Evolutionary conservation across 2,329 filamentous ascomycete genomes (phyloP).

Genomic region (Pyrenochaeta sp.): DNA sequence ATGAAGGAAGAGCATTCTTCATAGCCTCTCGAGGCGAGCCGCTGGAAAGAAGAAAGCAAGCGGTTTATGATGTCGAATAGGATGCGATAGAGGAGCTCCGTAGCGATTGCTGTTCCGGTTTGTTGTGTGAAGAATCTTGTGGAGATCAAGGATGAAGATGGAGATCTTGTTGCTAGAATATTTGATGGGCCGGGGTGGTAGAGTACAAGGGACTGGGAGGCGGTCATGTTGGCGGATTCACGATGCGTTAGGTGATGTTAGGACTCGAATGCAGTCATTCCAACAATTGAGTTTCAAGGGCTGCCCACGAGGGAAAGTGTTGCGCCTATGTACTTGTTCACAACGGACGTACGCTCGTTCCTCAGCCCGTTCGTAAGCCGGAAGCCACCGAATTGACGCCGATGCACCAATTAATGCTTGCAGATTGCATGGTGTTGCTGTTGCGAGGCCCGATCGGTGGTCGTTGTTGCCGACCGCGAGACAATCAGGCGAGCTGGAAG

Average conservation of each 20-base stretch:
- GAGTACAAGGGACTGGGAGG: slow-evolving; percentile 21
- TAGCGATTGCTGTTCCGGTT: slow-evolving; percentile 38
- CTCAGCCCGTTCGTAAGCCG: not conserved
- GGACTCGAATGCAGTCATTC: not conserved
- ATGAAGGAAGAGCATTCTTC: slow-evolving; percentile 36
- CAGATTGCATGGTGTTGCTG: not conserved
- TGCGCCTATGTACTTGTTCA: not conserved
- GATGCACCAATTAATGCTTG: slow-evolving; percentile 13
- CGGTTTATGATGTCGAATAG: slow-evolving; percentile 41
- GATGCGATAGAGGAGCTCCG: slow-evolving; percentile 42
- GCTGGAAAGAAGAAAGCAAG: slow-evolving; percentile 31
- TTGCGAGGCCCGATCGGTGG: slow-evolving; percentile 12
- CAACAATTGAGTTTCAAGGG: not conserved
- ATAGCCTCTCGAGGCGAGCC: slow-evolving; percentile 30
- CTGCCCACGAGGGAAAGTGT: not conserved
- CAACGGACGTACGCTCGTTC: not conserved
- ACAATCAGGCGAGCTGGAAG: not conserved
- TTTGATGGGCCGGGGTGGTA: slow-evolving; percentile 13
- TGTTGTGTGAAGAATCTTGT: slow-evolving; percentile 23
- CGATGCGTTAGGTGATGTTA: not conserved
- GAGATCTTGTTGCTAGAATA: slow-evolving; percentile 7
- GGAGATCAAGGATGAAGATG: slow-evolving; percentile 18
- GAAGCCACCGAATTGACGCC: not conserved
- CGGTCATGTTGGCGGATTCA: slow-evolving; percentile 8
- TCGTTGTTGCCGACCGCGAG: slow-evolving; percentile 13